phyloP scores from a whole-genome alignment of 495 filamentous ascomycete genomes.

The Schizothecium vesticola region DNA sequence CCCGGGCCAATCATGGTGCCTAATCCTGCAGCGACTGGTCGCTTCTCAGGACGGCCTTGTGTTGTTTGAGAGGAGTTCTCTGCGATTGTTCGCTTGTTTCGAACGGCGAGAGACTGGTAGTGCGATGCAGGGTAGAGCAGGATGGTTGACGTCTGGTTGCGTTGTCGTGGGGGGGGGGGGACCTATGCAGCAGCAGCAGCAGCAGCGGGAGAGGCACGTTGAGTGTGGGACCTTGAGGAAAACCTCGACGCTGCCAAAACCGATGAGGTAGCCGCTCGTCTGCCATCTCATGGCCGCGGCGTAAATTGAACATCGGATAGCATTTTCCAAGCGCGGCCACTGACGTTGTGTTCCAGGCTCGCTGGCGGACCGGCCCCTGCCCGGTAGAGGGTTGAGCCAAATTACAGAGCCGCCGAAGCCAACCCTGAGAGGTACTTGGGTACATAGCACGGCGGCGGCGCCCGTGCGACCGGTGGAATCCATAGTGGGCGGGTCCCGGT shows the following conservation, averaged over 20 bases:
- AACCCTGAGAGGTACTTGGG: conserved; percentile 6
- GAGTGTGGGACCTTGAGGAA: too few species aligned
- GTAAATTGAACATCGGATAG: conserved; percentile 1
- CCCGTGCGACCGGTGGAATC: background rate
- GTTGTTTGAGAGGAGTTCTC: conserved; percentile 12
- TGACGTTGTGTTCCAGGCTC: background rate
- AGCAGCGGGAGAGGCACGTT: background rate
- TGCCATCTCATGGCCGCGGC: background rate
- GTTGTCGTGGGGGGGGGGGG: conserved; percentile 15
- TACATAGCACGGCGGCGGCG: background rate
- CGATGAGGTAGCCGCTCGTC: conserved; percentile 6
- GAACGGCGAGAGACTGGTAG: background rate
- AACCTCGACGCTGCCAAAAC: background rate
- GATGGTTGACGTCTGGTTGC: background rate
- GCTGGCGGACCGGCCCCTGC: background rate
- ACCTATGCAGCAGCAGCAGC: background rate
- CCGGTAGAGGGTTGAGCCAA: conserved; percentile 9
- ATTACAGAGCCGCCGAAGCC: conserved; percentile 24
- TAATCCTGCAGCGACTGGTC: conserved; percentile 16
- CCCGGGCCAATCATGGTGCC: conserved; percentile 18
- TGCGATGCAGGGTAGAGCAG: background rate
- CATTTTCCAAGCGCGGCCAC: conserved; percentile 2
- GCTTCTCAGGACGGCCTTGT: conserved; percentile 20
- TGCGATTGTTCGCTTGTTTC: conserved; percentile 13
- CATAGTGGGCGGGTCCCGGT: background rate